Evolutionary conservation across 23 red algal genomes (phyloP), one percentile per base, ranked within the genome.

Genomic region (Porphyridium purpureum): DNA sequence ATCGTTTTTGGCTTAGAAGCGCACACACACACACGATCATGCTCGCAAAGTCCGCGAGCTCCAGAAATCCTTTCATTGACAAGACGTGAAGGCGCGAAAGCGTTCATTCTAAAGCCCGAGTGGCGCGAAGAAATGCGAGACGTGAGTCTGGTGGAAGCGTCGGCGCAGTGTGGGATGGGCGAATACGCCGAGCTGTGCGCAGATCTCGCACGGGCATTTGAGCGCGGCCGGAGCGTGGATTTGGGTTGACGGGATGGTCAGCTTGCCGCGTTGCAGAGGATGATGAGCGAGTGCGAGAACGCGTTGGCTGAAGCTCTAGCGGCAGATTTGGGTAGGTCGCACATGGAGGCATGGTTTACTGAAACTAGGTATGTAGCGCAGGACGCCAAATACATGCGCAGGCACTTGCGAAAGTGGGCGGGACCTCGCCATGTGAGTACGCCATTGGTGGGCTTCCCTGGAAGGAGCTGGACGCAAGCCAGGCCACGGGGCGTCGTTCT

Each of bases 401-500:
- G 17, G 17, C 11, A 44, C 38, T 17, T 44, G 11, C 11, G 17
- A 17, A 33, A 17, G 3, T 29, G 0, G 53, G 4, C 7, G 53
- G 2, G 3, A 15, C 19, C 53, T n/a, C 29, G 28, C 15, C 2
- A 3, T n/a, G 3, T 15, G 19, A 24, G 53, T 24, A 21, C 0
- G 29, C 29, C 28, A 24, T 24, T 2, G 28, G 27, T 2, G 32
- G 17, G 14, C 32, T 15, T 2, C 4, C 4, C 53, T n/a, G 21
- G 20, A 5, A 3, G 3, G 1, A 20, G 20, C 17, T 20, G 4
- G 19, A 15, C 3, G 28, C 17, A 15, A 17, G 33, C 50, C 21
- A 34, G 31, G 42, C 76, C 87, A 31, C 51, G 64, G 47, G 87
- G 87, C 0, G 49, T 64, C 11, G 76, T 76, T 0, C 29, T 84